A percentile compares a stretch with the other conserved stretches of the same genome.
Conservation (phyloP, 179 eudicot species). For the Patellifolia procumbens region DNA sequence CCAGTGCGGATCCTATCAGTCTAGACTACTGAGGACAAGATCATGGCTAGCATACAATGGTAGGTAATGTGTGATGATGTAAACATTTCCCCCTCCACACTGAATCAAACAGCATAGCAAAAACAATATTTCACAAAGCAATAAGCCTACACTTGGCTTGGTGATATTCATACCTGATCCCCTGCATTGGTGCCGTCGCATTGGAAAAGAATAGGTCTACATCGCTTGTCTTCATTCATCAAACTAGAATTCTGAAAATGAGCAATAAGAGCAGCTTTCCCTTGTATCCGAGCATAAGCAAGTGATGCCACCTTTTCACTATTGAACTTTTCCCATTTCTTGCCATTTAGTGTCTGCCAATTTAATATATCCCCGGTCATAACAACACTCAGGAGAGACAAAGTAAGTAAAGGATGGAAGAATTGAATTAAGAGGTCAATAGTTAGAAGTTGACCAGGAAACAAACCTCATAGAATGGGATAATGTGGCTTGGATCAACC, state of each 20-base stretch:
- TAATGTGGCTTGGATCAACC: constrained; percentile 67
- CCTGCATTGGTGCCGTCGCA: constrained; percentile 82
- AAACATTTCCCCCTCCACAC: background rate
- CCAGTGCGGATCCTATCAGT: background rate
- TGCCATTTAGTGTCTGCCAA: constrained; percentile 73
- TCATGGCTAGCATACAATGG: background rate
- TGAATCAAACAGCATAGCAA: background rate
- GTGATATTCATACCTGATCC: constrained; percentile 58
- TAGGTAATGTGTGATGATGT: background rate
- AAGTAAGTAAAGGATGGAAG: background rate
- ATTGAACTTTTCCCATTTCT: constrained; percentile 97
- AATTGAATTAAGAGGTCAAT: background rate
- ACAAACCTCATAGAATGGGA: constrained; percentile 65
- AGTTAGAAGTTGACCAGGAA: background rate
- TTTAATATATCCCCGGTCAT: background rate
- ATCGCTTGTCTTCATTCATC: constrained; percentile 96
- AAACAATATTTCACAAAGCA: background rate
- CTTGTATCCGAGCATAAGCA: constrained; percentile 93
- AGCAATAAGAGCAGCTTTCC: constrained; percentile 77
- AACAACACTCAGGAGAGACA: background rate
- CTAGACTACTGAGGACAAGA: background rate
- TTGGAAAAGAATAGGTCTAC: constrained; percentile 82
- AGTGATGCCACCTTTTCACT: constrained; percentile 94
- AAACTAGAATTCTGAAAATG: constrained; percentile 97
- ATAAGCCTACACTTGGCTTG: background rate